A percentile compares a stretch with the other conserved stretches of the same genome.
phyloP scores from a whole-genome alignment of 139 green algal genomes.

The Asterochloris sp. region DNA sequence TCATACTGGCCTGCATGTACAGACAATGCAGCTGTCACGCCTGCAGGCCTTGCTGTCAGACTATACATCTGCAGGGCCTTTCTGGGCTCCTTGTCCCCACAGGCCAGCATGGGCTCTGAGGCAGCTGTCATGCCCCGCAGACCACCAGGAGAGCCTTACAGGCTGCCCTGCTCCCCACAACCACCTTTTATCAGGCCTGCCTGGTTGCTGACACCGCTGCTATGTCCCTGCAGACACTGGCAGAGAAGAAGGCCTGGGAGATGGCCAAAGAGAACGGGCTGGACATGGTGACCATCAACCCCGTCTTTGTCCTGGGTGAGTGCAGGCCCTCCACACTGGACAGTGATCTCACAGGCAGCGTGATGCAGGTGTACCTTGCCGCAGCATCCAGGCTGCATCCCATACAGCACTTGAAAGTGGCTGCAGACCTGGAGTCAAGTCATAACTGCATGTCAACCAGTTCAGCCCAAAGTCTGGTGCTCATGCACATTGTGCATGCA shows the following conservation, averaged over 20 bases:
- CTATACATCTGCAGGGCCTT: background rate
- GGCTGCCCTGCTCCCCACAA: background rate
- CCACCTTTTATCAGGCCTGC: background rate
- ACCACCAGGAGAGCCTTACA: background rate
- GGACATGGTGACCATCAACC: conserved; percentile 71
- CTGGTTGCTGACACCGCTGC: background rate
- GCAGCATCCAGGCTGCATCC: background rate
- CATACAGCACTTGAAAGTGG: background rate
- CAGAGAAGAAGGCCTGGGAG: conserved; percentile 68
- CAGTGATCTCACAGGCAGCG: conserved; percentile 25
- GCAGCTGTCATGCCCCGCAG: no score
- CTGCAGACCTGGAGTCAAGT: background rate
- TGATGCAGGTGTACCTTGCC: background rate
- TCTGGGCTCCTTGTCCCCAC: background rate
- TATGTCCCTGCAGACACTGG: conserved; percentile 28
- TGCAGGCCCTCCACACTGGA: background rate
- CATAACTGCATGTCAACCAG: background rate
- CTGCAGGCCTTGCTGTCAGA: background rate
- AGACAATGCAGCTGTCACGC: no score
- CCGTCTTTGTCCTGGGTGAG: conserved; percentile 63
- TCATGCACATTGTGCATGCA: background rate
- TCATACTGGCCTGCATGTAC: no score
- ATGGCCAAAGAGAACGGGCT: conserved; percentile 46
- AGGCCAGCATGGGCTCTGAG: background rate
- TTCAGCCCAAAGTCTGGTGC: background rate